phyloP scores from a whole-genome alignment of 2,329 filamentous ascomycete genomes.

The Lecanicillium sp. region DNA sequence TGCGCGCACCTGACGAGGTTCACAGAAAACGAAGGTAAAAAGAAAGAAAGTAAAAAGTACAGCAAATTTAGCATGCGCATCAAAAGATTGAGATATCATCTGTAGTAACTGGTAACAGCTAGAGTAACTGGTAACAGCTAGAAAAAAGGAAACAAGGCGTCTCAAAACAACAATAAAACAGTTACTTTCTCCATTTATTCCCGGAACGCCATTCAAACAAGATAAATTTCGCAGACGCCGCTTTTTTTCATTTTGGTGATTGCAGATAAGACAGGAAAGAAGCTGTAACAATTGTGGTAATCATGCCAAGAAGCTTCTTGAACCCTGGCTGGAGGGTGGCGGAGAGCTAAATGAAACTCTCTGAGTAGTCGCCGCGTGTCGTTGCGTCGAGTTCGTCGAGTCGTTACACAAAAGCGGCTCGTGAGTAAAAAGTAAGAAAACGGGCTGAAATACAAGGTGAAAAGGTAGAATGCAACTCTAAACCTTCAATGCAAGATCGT shows the following conservation, averaged over 20 bases:
- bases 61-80: neutral
- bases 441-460: conserved; percentile 8
- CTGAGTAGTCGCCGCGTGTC: too few species aligned
- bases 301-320: neutral
- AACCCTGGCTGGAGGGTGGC: neutral
- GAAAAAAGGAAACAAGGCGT: conserved; percentile 18
- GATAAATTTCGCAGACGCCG: conserved; percentile 18
- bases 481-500: conserved; percentile 10
- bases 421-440: neutral
- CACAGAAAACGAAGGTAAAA: neutral
- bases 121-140: conserved; percentile 20
- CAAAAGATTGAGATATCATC: conserved; percentile 16
- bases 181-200: conserved; percentile 24
- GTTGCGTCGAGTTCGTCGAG: neutral
- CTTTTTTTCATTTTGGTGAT: conserved; percentile 11
- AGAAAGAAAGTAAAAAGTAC: neutral
- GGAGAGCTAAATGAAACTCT: too few species aligned
- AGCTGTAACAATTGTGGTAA: conserved; percentile 1
- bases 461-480: conserved; percentile 1
- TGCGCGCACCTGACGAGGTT: conserved; percentile 5
- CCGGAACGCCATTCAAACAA: conserved; percentile 26
- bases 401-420: conserved; percentile 1
- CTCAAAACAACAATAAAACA: conserved; percentile 14
- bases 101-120: conserved; percentile 9
- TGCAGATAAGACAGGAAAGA: neutral